Evolutionary conservation across 352 stramenopile species (phyloP).

Genomic region (Globisporangium recalcitrans): DNA sequence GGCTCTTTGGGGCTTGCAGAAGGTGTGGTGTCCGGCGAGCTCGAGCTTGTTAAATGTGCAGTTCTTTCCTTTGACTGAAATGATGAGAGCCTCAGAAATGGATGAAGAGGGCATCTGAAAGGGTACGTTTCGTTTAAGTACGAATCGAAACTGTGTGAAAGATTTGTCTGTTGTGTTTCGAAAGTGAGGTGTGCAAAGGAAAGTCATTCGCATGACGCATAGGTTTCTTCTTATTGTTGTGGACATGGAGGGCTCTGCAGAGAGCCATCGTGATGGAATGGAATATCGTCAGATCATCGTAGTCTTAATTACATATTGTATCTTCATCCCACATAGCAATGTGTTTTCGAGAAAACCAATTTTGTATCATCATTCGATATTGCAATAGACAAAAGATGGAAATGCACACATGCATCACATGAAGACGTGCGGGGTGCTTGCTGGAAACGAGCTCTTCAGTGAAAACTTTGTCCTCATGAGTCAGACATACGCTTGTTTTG

Average conservation of each 20-base stretch:
- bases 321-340: constrained; percentile 60
- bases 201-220: too few species aligned
- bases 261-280: too few species aligned
- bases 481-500: constrained; percentile 89
- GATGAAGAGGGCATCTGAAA: not conserved
- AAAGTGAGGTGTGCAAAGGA: too few species aligned
- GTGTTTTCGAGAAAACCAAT: constrained; percentile 47
- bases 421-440: not conserved
- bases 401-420: not conserved
- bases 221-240: too few species aligned
- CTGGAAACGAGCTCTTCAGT: constrained; percentile 36
- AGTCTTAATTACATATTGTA: constrained; percentile 64
- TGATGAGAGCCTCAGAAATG: not conserved
- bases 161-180: too few species aligned
- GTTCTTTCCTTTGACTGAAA: too few species aligned
- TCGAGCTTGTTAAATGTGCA: not conserved
- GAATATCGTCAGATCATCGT: constrained; percentile 81
- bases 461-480: constrained; percentile 59
- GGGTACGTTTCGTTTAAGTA: not conserved
- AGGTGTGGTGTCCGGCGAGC: not conserved
- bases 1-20: not conserved
- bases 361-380: constrained; percentile 70
- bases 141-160: too few species aligned
- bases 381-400: not conserved
- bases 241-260: too few species aligned